Base-by-base conservation (phyloP, 2,329 filamentous ascomycete genomes). In the Ophiostoma himal-ulmi region DNA sequence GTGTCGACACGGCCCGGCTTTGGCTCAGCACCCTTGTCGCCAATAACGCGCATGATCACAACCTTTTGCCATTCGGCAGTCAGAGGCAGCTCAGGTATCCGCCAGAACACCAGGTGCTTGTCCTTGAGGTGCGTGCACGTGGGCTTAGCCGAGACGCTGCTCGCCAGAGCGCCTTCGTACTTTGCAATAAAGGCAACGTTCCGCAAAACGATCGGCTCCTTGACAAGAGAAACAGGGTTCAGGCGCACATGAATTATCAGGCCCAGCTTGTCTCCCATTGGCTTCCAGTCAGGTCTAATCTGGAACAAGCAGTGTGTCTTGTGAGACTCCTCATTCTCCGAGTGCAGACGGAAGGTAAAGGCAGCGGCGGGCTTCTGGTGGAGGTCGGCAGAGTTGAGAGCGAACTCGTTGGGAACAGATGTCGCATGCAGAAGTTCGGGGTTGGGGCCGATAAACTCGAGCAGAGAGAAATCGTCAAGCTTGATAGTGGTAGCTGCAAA, bases 401-500 rank as follows among this genome's bases (percentile, higher is more conserved):
- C 86, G 80, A 96, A 99, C 77, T 94, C 90, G 71, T 96, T 94
- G 3, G 90, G 85, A 0, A 83, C 77, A 0, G 82, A 80, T 5
- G 86, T 83, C 74, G 93, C 90, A 41, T 89, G 88, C 68, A 98
- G 89, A 80, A 98, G 96, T 71, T 93, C 91, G 62, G 93, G 92
- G 78, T 99, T 99, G 1, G 94, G 93, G 0, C 93, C 94, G 70
- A 99, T 94, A 76, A 92, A 93, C 76, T 98, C 95, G 6, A 99
- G 85, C n/a, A 86, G 85, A 11, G 89, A 81, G 77, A 96, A 97
- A 77, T 97, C 95, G 76, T 96, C 92, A 72, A 99, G 87, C 26
- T 92, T 89, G 74, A 98, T 90, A 1, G 83, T 89, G 76, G 94
- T 86, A 39, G 82, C 54, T 69, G 36, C 5, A 6, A 22, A 65